Conservation (phyloP, 306 rosid species). For the Malus asiatica region DNA sequence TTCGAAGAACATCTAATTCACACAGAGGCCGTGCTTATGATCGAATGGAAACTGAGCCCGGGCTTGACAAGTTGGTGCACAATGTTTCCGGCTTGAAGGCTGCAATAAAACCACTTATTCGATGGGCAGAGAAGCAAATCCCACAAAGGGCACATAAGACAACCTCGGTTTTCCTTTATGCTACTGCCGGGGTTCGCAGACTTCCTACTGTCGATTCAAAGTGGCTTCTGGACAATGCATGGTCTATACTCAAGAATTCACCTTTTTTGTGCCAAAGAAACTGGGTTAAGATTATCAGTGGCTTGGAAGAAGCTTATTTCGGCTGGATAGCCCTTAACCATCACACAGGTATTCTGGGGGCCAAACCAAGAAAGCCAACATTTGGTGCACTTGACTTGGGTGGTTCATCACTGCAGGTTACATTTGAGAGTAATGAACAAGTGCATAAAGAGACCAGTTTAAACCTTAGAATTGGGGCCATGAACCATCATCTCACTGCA, state of each 20-base stretch:
- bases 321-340: slow-evolving; percentile 97
- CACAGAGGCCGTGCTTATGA: slow-evolving; percentile 74
- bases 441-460: slow-evolving; percentile 49
- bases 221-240: slow-evolving; percentile 79
- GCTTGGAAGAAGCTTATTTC: slow-evolving; percentile 86
- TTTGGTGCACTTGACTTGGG: slow-evolving; percentile 94
- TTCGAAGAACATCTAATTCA: slow-evolving; percentile 26
- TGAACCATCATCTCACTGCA: slow-evolving; percentile 78
- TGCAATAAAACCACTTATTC: slow-evolving; percentile 67
- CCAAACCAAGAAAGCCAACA: slow-evolving; percentile 60
- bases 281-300: slow-evolving; percentile 73
- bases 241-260: slow-evolving; percentile 66
- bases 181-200: slow-evolving; percentile 91
- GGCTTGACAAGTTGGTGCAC: slow-evolving; percentile 69
- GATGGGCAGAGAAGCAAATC: slow-evolving; percentile 85
- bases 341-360: slow-evolving; percentile 51
- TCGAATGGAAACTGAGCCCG: slow-evolving; percentile 93
- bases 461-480: slow-evolving; percentile 72
- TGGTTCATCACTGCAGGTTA: slow-evolving; percentile 92
- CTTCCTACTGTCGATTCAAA: slow-evolving; percentile 53
- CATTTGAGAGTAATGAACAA: slow-evolving; percentile 75
- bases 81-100: slow-evolving; percentile 53
- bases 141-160: slow-evolving; percentile 55
- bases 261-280: slow-evolving; percentile 65
- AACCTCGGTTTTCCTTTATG: slow-evolving; percentile 71